These are phyloP conservation scores for Uronychia binucleata DNA, from an alignment of 73 alveolate species.

Conservation along the genomic window DNA sequence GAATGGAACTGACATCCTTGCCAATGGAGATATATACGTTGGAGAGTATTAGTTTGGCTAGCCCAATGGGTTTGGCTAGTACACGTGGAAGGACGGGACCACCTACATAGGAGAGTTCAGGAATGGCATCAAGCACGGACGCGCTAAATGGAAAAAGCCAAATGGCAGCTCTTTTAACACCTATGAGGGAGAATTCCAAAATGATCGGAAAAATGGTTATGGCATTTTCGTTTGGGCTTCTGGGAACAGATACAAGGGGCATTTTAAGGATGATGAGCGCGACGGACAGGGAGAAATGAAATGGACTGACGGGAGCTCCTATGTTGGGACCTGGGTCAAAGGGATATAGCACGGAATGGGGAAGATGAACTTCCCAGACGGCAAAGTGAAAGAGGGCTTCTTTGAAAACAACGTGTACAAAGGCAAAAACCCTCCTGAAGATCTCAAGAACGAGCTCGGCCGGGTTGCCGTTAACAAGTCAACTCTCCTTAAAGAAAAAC, in stretches of 20 bases:
- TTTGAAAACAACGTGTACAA: conserved; percentile 39
- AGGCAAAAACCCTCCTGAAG: not conserved
- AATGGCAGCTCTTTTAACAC: conserved; percentile 17
- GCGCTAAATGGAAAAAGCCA: conserved; percentile 57
- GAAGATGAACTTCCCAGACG: conserved; percentile 46
- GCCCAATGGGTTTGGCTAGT: conserved; percentile 71
- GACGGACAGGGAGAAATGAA: not conserved
- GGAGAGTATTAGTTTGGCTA: conserved; percentile 65
- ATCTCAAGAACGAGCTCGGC: not conserved
- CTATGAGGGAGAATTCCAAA: not conserved
- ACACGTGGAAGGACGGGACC: conserved; percentile 70
- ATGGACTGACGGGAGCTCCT: not conserved
- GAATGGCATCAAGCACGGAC: conserved; percentile 64
- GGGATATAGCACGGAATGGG: not conserved
- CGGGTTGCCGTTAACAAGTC: not conserved
- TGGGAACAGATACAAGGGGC: not conserved
- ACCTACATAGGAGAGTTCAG: conserved; percentile 61
- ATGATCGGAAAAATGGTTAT: not conserved
- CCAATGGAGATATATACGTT: conserved; percentile 67
- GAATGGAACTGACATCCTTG: conserved; percentile 57
- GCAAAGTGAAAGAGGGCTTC: conserved; percentile 38
- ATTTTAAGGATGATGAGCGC: not conserved
- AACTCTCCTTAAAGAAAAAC: not conserved
- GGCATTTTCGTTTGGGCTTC: not conserved
- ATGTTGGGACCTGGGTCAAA: not conserved